These are phyloP conservation scores for Penicillium paneum DNA, from an alignment of 2,329 filamentous ascomycete species.

Conservation along the genomic window DNA sequence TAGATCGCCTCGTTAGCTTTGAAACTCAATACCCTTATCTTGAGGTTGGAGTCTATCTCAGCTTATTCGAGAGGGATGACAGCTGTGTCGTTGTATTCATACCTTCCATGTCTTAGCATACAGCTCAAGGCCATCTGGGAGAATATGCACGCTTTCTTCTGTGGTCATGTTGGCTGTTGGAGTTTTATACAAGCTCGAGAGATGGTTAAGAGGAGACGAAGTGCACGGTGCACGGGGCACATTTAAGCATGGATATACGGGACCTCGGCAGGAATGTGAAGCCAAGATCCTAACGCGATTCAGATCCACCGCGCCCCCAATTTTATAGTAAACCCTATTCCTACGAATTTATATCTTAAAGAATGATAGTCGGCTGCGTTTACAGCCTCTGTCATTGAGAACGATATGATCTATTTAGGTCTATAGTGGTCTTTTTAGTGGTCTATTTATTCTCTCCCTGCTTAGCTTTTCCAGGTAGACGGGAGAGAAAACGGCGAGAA, in stretches of 20 bases:
- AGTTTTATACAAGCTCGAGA: neutral
- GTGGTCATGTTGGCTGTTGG: conserved; percentile 30
- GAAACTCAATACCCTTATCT: neutral
- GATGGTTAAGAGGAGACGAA: neutral
- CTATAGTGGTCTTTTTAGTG: too few relatives aligned
- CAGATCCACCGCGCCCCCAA: neutral
- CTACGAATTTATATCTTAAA: neutral
- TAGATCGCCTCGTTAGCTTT: neutral
- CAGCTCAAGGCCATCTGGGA: conserved; percentile 53
- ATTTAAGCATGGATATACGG: neutral
- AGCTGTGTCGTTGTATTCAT: conserved; percentile 7
- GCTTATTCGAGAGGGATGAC: neutral
- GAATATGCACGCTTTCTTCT: conserved; percentile 52
- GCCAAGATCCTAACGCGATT: neutral
- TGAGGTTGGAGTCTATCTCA: neutral
- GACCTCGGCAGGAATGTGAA: neutral
- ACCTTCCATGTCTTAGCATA: conserved; percentile 64
- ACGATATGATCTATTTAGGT: too few relatives aligned
- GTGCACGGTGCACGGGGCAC: too few relatives aligned
- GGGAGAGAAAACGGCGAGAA: too few relatives aligned
- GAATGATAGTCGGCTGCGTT: too few relatives aligned
- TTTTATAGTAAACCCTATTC: neutral
- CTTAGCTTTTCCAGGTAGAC: too few relatives aligned
- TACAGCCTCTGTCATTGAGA: too few relatives aligned
- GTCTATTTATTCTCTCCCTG: too few relatives aligned